Percentiles rank a stretch among this genome's conserved stretches.
These are phyloP conservation scores for Plasmopara muralis DNA, from an alignment of 352 stramenopile species.

Conservation along the genomic window DNA sequence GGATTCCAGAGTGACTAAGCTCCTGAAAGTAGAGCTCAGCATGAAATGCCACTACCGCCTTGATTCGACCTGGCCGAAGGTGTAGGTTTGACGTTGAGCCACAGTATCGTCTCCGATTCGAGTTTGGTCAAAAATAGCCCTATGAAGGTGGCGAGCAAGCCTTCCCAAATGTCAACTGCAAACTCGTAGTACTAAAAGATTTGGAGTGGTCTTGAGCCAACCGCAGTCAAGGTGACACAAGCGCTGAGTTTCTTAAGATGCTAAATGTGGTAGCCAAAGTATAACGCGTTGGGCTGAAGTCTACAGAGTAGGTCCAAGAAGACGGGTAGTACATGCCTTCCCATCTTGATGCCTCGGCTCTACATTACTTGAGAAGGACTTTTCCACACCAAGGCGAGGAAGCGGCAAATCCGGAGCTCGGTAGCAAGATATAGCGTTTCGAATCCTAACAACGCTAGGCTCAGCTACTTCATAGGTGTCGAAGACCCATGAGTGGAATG, in stretches of 20 bases:
- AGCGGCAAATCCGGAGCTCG: background rate
- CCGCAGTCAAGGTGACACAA: background rate
- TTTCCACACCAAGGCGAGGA: background rate
- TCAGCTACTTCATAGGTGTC: background rate
- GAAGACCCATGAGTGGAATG: background rate
- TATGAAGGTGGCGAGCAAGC: background rate
- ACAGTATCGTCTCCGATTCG: background rate
- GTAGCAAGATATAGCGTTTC: background rate
- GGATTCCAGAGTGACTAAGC: background rate
- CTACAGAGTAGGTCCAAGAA: background rate
- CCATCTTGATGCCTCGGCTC: background rate
- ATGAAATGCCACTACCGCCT: background rate
- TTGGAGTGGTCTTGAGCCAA: background rate
- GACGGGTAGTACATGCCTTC: background rate
- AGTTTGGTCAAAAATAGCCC: background rate
- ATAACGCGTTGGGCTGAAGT: background rate
- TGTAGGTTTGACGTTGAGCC: background rate
- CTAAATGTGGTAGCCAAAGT: background rate
- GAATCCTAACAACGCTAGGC: background rate
- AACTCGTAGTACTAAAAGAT: background rate
- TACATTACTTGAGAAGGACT: background rate
- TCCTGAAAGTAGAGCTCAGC: constrained; percentile 1
- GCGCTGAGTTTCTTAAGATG: background rate
- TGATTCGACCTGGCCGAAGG: background rate
- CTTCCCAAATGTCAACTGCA: background rate